Percentiles rank a stretch among this genome's conserved stretches.
These are phyloP conservation scores for Blastobotrys muscicola DNA, from an alignment of 805 yeast genomes.

Conservation along the genomic window DNA sequence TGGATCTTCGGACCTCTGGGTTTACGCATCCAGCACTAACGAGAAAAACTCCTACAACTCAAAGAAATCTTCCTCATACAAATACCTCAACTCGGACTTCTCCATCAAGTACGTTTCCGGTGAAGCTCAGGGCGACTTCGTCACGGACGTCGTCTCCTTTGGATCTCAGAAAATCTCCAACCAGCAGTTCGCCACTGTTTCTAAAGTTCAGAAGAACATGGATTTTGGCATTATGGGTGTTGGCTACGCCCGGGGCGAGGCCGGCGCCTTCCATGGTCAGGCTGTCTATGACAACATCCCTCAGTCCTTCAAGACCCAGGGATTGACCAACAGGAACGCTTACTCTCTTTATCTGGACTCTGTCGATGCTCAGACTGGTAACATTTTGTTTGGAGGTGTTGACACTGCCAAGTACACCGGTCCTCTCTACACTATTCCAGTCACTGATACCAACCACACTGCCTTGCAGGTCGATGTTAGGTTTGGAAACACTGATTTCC, in stretches of 20 bases:
- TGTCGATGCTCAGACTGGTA: slow-evolving; percentile 33
- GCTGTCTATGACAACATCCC: slow-evolving; percentile 54
- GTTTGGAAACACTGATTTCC: slow-evolving; percentile 1
- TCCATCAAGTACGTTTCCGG: slow-evolving; percentile 11
- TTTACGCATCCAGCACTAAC: slow-evolving; percentile 19
- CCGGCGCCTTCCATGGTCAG: not conserved
- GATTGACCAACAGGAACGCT: slow-evolving; percentile 43
- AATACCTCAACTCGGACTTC: slow-evolving; percentile 8
- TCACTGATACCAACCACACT: slow-evolving; percentile 22
- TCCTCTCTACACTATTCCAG: slow-evolving; percentile 14
- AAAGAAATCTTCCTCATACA: slow-evolving; percentile 14
- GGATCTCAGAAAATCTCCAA: slow-evolving; percentile 48
- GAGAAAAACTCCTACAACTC: slow-evolving; percentile 2
- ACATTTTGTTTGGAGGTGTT: slow-evolving; percentile 63
- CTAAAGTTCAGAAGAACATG: slow-evolving; percentile 52
- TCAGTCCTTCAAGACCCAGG: slow-evolving; percentile 43
- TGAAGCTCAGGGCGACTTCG: slow-evolving; percentile 42
- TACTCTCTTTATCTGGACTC: slow-evolving; percentile 56
- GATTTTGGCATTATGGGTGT: slow-evolving; percentile 17
- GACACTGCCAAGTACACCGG: slow-evolving; percentile 43
- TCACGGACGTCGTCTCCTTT: slow-evolving; percentile 40
- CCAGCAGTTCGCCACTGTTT: slow-evolving; percentile 49
- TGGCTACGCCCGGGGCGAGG: slow-evolving; percentile 18
- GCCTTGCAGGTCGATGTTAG: slow-evolving; percentile 13
- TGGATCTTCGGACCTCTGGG: slow-evolving; percentile 43